A percentile compares a stretch with the other conserved stretches of the same genome.
Conservation (phyloP, 2,329 filamentous ascomycete genomes). For the Pezicula radicicola region DNA sequence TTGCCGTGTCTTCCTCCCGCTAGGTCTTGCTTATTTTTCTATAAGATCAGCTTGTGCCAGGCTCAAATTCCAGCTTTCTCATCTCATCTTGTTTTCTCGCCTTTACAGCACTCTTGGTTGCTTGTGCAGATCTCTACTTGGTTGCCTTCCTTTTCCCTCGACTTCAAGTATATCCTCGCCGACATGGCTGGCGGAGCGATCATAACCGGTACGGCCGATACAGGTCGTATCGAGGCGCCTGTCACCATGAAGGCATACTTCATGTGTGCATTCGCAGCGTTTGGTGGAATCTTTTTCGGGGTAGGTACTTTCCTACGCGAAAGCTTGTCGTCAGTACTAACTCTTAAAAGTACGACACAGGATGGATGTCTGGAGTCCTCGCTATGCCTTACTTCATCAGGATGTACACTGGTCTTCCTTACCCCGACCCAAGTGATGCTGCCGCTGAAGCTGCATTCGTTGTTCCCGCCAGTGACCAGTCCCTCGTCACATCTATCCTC, state of each 20-base stretch:
- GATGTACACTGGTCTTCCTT: constrained; percentile 2
- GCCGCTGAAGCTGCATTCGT: background rate
- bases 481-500: constrained; percentile 46
- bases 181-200: background rate
- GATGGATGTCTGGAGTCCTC: background rate
- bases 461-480: constrained; percentile 38
- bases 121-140: background rate
- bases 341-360: background rate
- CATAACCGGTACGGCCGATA: constrained; percentile 47
- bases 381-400: constrained; percentile 33
- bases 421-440: constrained; percentile 3
- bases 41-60: background rate
- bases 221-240: constrained; percentile 61
- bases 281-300: constrained; percentile 53
- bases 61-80: background rate
- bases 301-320: constrained; percentile 53
- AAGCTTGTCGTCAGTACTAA: too few relatives aligned
- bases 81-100: background rate
- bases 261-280: constrained; percentile 65
- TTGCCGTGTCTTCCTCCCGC: background rate
- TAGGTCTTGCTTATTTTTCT: background rate
- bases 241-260: constrained; percentile 65
- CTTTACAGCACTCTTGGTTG: background rate
- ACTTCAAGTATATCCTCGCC: background rate
- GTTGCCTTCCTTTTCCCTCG: background rate